Conservation (phyloP, 2,329 filamentous ascomycete species). For the Microthyrium microscopicum region DNA sequence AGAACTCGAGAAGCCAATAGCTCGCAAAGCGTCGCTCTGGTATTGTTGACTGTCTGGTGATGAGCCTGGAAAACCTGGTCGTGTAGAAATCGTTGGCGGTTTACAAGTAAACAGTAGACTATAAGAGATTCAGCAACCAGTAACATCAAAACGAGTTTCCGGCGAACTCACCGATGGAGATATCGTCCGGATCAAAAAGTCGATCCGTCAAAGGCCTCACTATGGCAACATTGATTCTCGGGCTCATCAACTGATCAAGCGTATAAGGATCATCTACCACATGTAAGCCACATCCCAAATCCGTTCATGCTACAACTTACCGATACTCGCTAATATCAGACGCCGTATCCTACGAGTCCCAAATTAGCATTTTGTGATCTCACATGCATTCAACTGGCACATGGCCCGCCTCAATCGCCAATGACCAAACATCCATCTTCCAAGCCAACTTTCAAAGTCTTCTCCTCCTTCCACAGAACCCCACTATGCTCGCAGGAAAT, state of each 20-base stretch:
- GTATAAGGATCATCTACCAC: conserved; percentile 44
- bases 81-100: conserved; percentile 60
- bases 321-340: conserved; percentile 30
- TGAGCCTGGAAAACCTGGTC: conserved; percentile 62
- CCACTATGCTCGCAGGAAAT: neutral
- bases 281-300: neutral
- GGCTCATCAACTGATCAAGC: conserved; percentile 60
- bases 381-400: neutral
- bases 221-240: conserved; percentile 65
- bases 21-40: conserved; percentile 63
- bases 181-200: conserved; percentile 55
- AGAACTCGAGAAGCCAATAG: conserved; percentile 63
- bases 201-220: conserved; percentile 72
- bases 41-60: conserved; percentile 66
- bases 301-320: conserved; percentile 12
- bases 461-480: neutral
- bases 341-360: conserved; percentile 24
- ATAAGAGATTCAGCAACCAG: conserved; percentile 1
- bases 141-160: neutral
- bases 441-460: neutral
- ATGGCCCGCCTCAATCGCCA: too few species aligned
- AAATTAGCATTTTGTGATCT: neutral
- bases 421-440: too few species aligned
- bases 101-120: conserved; percentile 75
- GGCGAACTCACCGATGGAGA: conserved; percentile 47